Evolutionary conservation across 192 early-diverging fungal species (phyloP).

Genomic region (Linnemannia hyalina): DNA sequence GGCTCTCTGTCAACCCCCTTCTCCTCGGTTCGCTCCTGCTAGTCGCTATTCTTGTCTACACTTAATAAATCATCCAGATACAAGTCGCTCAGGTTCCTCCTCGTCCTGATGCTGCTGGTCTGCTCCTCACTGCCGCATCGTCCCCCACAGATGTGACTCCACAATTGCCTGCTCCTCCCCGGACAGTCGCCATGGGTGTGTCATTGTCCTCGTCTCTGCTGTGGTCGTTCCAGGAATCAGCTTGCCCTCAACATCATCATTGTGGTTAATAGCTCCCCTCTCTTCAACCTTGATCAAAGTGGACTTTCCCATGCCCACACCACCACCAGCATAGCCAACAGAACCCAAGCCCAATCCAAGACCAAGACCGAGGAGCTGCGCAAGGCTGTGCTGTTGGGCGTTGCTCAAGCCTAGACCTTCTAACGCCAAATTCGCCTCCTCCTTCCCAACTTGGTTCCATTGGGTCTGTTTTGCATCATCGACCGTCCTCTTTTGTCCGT

Average conservation of each 20-base stretch:
- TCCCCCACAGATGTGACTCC: slow-evolving; percentile 6
- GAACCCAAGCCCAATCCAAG: not conserved
- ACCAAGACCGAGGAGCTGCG: not conserved
- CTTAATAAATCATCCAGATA: not conserved
- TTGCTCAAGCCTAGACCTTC: slow-evolving; percentile 4
- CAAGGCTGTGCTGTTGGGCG: slow-evolving; percentile 9
- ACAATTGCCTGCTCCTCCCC: slow-evolving; percentile 15
- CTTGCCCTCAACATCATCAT: not conserved
- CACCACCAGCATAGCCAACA: not conserved
- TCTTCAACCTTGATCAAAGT: not conserved
- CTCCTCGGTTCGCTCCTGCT: not conserved
- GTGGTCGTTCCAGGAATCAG: not conserved
- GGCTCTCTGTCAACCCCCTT: not conserved
- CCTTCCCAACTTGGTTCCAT: not conserved
- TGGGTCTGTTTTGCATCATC: not conserved
- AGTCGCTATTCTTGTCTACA: not conserved
- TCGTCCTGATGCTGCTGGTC: not conserved
- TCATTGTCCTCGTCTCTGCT: not conserved
- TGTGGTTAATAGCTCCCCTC: not conserved
- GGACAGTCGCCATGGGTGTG: slow-evolving; percentile 9
- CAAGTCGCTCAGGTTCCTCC: not conserved
- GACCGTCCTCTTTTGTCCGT: not conserved
- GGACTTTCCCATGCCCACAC: not conserved
- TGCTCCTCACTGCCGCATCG: not conserved
- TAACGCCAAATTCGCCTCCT: not conserved